Conservation (phyloP, 345 rosid species). For the sweet orange (Citrus sinensis) region DNA sequence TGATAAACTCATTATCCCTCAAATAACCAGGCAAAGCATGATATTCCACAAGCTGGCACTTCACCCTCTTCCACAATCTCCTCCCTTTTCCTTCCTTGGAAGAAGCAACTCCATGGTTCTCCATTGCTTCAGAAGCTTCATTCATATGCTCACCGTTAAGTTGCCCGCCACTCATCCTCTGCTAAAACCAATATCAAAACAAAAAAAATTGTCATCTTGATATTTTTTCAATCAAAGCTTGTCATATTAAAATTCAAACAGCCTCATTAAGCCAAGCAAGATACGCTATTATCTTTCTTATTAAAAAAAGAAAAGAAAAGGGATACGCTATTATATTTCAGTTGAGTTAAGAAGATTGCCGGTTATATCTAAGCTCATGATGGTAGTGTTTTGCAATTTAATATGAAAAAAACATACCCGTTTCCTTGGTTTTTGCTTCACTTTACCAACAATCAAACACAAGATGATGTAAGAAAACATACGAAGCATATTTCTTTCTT, state of each 20-base stretch:
- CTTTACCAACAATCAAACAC: background rate
- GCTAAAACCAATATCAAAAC: constrained; percentile 10
- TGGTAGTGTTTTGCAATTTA: background rate
- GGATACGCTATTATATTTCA: background rate
- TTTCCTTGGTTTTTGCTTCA: background rate
- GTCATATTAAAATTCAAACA: background rate
- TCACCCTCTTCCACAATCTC: constrained; percentile 81
- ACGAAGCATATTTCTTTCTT: background rate
- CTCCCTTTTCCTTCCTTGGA: constrained; percentile 64
- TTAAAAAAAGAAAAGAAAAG: too few species aligned
- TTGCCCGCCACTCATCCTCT: constrained; percentile 36
- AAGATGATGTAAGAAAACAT: background rate
- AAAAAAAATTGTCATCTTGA: background rate
- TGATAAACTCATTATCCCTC: constrained; percentile 83
- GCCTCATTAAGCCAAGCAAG: background rate
- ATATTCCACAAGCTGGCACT: constrained; percentile 88
- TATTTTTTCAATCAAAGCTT: background rate
- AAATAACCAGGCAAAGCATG: constrained; percentile 79
- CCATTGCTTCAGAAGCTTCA: constrained; percentile 36
- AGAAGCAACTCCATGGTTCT: constrained; percentile 27
- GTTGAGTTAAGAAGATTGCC: background rate
- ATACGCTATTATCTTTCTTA: background rate
- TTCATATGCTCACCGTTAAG: constrained; percentile 22
- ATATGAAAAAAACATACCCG: background rate
- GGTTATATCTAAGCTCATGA: background rate